Conservation (phyloP, 1,284 basidiomycete genomes). For the Athelia psychrophila region DNA sequence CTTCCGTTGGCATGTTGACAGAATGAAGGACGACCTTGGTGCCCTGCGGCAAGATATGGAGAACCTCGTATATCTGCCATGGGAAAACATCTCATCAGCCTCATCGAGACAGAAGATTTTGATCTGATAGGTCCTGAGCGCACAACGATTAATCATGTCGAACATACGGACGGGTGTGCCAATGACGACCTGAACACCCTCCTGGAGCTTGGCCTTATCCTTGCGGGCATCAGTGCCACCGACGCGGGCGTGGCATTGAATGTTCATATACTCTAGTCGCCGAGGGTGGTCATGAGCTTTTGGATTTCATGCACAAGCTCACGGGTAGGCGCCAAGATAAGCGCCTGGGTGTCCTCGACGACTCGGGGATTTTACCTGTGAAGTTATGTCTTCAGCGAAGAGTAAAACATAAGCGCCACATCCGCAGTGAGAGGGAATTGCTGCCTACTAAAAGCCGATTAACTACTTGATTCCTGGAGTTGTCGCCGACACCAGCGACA, state of each 20-base stretch:
- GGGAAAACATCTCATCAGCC: slow-evolving; percentile 89
- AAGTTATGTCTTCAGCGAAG: no score
- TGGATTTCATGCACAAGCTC: slow-evolving; percentile 94
- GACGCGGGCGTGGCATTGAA: no score
- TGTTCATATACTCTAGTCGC: slow-evolving; percentile 93
- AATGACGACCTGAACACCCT: no score
- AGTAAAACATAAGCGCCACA: no score
- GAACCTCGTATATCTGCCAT: slow-evolving; percentile 94
- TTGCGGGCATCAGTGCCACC: slow-evolving; percentile 86
- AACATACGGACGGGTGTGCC: slow-evolving; percentile 88
- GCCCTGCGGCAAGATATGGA: slow-evolving; percentile 85
- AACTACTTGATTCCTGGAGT: no score
- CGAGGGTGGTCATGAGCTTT: slow-evolving; percentile 89
- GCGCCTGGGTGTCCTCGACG: slow-evolving; percentile 94
- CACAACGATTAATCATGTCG: slow-evolving; percentile 90
- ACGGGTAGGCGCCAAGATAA: no score
- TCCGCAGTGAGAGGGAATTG: no score
- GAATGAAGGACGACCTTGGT: slow-evolving; percentile 87
- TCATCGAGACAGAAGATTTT: slow-evolving; percentile 92
- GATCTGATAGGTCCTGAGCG: slow-evolving; percentile 78
- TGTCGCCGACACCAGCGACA: no score
- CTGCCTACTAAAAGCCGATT: no score
- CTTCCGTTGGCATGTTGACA: slow-evolving; percentile 89
- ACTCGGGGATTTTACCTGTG: slow-evolving; percentile 92
- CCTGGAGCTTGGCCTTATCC: slow-evolving; percentile 85